Base-by-base conservation (phyloP, 208 protist genomes). In the Crithidia thermophila region DNA sequence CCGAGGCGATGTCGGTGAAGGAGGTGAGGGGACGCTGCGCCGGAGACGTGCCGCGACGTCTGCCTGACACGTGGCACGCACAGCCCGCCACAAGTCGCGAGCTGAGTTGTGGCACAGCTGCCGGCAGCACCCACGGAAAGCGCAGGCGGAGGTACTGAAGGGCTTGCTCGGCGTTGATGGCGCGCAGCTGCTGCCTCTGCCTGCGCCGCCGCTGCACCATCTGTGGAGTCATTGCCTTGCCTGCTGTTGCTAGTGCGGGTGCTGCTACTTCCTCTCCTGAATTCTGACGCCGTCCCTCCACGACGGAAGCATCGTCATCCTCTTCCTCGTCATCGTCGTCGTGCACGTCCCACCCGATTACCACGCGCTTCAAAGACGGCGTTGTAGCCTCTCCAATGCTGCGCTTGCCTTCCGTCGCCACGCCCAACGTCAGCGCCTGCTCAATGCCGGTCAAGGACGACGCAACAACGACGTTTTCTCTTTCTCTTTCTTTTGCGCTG, bases 71-170 rank as follows among this genome's bases (percentile, higher is more conserved):
- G 42, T 75, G 55, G 33, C 69, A 75, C 42, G 30, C 23, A 55
- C 69, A 75, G 46, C 39, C 51, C 3, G 69, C 27, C 37, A 75
- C 47, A 4, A 79, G 49, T 16, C 56, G 66, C 21, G 37, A 18
- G 23, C 37, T 42, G 20, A 69, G 50, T 34, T 47, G 60, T 14
- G 55, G 67, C 23, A 74, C 46, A 8, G 68, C 21, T 21, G 78
- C 65, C 23, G 78, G 59, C 37, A 84, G 58, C 50, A 84, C 52
- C 57, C 74, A 79, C 11, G 78, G 78, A 23, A 84, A 84, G 59
- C 59, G 73, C 53, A 84, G 52, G 4, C 78, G 67, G 6, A 84
- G 63, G 52, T 84, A 79, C 23, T 77, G 72, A 10, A 66, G 31
- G 2, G 67, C 61, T 33, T 72, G 53, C 36, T 67, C 51, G 1